phyloP scores from a whole-genome alignment of 192 early-diverging fungal genomes.

The Backusella australiensis region DNA sequence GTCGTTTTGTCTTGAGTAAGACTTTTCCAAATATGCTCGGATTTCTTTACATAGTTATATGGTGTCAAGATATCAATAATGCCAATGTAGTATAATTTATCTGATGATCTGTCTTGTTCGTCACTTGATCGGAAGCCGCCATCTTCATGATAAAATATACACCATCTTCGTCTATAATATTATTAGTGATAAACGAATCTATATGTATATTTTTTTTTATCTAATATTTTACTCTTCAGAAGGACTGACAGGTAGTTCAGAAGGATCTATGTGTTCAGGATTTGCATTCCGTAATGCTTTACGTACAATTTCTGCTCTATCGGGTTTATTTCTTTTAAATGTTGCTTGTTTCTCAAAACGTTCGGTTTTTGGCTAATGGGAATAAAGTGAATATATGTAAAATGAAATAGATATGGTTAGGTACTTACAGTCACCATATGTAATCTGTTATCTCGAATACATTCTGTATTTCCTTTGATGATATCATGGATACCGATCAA shows the following conservation, averaged over 20 bases:
- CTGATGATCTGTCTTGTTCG: neutral
- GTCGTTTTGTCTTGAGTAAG: constrained; percentile 64
- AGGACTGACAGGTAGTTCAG: constrained; percentile 53
- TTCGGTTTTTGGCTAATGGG: neutral
- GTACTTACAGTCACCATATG: constrained; percentile 31
- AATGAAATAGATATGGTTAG: constrained; percentile 25
- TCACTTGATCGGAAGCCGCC: constrained; percentile 19
- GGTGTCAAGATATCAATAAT: constrained; percentile 98
- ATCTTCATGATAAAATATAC: constrained; percentile 17
- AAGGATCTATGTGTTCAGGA: constrained; percentile 55
- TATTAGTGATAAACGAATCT: neutral
- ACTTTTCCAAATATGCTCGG: constrained; percentile 89
- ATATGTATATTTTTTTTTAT: neutral
- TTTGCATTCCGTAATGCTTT: constrained; percentile 59
- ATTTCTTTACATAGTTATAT: constrained; percentile 84
- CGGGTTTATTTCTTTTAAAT: constrained; percentile 41
- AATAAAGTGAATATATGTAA: neutral
- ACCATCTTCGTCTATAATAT: constrained; percentile 13
- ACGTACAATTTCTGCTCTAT: constrained; percentile 50
- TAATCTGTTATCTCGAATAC: constrained; percentile 60
- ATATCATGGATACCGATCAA: constrained; percentile 92
- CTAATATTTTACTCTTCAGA: constrained; percentile 35
- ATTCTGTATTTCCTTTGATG: constrained; percentile 80
- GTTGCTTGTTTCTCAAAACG: constrained; percentile 35
- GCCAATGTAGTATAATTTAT: constrained; percentile 80